phyloP scores from a whole-genome alignment of 2,329 filamentous ascomycete species.

The Pseudogymnoascus sp. region DNA sequence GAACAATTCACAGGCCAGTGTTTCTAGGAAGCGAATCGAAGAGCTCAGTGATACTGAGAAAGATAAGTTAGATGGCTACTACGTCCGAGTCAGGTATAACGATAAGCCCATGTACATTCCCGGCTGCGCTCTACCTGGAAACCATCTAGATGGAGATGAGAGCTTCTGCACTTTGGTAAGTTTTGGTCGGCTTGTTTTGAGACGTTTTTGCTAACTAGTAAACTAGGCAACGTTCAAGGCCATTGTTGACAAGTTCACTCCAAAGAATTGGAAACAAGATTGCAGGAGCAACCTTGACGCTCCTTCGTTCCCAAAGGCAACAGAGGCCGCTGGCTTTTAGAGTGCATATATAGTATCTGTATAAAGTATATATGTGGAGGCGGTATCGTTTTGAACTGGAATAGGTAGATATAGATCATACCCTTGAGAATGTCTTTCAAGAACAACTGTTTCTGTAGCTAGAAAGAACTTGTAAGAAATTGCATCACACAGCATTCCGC shows the following conservation, averaged over 20 bases:
- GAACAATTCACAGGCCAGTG: constrained; percentile 33
- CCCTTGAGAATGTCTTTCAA: not conserved
- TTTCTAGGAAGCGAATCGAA: constrained; percentile 52
- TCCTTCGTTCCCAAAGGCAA: constrained; percentile 25
- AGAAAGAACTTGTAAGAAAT: not conserved
- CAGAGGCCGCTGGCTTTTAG: constrained; percentile 29
- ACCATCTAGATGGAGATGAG: constrained; percentile 79
- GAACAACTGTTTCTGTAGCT: not conserved
- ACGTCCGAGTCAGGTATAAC: constrained; percentile 86
- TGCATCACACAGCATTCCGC: not conserved
- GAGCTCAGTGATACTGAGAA: constrained; percentile 52
- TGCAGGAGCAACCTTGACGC: constrained; percentile 50
- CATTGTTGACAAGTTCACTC: constrained; percentile 85
- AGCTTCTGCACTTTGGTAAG: constrained; percentile 81
- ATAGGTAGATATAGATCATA: not conserved
- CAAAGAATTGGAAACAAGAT: constrained; percentile 64
- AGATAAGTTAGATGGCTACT: constrained; percentile 63
- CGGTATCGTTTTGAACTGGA: not conserved
- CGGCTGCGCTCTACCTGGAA: constrained; percentile 67
- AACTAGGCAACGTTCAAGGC: constrained; percentile 75
- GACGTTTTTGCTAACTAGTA: not conserved
- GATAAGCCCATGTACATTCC: constrained; percentile 75
- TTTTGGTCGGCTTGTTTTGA: constrained; percentile 14
- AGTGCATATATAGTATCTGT: not conserved
- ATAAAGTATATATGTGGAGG: not conserved